Evolutionary conservation across 1,284 basidiomycete genomes (phyloP).

Genomic region (Leccinum solheimii): DNA sequence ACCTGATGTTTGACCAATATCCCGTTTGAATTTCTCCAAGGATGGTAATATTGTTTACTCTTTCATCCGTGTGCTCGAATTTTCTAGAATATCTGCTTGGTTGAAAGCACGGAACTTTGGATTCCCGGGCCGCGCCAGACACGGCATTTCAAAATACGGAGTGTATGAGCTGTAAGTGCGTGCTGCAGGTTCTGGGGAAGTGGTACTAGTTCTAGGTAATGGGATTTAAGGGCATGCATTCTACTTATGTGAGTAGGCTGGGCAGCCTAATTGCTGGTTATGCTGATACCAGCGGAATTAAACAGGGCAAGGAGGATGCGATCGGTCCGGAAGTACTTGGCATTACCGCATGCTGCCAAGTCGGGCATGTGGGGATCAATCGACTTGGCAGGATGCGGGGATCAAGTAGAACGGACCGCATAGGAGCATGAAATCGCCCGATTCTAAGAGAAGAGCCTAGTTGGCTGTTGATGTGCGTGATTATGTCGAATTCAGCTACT

Average conservation of each 20-base stretch:
- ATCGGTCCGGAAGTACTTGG: neutral
- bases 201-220: neutral
- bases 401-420: neutral
- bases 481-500: neutral
- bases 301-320: neutral
- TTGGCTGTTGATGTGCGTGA: too few relatives aligned
- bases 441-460: neutral
- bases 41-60: constrained; percentile 10
- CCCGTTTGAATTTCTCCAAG: neutral
- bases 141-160: neutral
- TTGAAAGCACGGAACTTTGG: neutral
- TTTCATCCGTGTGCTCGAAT: neutral
- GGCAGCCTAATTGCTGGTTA: neutral
- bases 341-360: neutral
- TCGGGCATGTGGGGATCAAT: neutral
- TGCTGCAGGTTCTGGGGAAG: neutral
- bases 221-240: neutral
- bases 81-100: constrained; percentile 7
- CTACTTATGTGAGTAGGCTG: neutral
- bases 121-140: neutral
- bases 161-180: neutral
- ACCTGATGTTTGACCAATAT: constrained; percentile 11
- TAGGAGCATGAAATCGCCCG: neutral
- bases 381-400: neutral
- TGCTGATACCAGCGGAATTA: neutral